These are phyloP conservation scores for Acanthamoeba lugdunensis DNA, from an alignment of 208 protist species.

Conservation along the genomic window DNA sequence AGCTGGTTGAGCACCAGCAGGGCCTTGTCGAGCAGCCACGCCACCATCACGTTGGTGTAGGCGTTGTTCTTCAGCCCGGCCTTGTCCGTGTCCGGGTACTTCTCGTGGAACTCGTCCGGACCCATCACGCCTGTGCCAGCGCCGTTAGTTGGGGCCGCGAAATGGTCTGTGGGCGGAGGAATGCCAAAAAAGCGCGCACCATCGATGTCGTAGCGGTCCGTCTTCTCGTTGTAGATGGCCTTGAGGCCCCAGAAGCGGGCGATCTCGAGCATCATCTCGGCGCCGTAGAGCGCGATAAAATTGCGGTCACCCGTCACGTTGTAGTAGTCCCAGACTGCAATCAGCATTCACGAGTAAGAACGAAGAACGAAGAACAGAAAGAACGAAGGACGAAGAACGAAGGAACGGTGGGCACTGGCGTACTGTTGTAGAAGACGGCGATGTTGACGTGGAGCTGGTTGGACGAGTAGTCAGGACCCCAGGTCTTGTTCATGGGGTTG, in stretches of 20 bases:
- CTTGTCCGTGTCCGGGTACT: constrained; percentile 70
- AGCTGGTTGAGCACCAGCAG: constrained; percentile 74
- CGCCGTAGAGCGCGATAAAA: constrained; percentile 71
- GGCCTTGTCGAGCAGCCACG: constrained; percentile 78
- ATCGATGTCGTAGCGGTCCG: constrained; percentile 71
- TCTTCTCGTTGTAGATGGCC: constrained; percentile 59
- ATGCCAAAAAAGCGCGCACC: not conserved
- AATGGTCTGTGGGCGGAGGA: too few species aligned
- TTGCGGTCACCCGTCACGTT: constrained; percentile 23
- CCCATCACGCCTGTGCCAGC: constrained; percentile 72
- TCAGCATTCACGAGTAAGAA: not conserved
- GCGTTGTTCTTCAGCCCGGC: constrained; percentile 78
- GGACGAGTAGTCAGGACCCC: constrained; percentile 72
- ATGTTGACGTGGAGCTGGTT: constrained; percentile 78
- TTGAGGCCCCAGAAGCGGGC: constrained; percentile 76
- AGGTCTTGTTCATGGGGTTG: constrained; percentile 75
- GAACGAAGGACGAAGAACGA: not conserved
- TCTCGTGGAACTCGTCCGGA: constrained; percentile 81
- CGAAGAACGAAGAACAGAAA: not conserved
- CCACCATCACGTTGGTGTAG: constrained; percentile 82
- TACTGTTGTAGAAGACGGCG: constrained; percentile 79
- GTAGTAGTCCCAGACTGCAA: constrained; percentile 67
- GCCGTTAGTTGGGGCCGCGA: not conserved
- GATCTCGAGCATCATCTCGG: constrained; percentile 80
- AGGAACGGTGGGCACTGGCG: not conserved